Percentiles rank a stretch among this genome's conserved stretches.
These are phyloP conservation scores for Claviceps quebecensis DNA, from an alignment of 2,329 filamentous ascomycete genomes.

Conservation along the genomic window DNA sequence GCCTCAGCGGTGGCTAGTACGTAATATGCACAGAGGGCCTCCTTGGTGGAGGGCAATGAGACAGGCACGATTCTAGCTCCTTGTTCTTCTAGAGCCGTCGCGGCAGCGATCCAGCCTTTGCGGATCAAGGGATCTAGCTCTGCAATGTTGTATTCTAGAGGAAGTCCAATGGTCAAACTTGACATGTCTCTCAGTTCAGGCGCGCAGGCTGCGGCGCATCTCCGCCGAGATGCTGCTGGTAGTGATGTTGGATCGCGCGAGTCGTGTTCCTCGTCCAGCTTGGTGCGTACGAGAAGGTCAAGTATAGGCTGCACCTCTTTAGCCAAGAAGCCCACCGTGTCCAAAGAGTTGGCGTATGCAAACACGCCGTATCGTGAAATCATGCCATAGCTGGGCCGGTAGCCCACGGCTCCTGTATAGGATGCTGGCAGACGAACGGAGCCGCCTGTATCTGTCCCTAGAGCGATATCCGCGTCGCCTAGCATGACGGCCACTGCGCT, in stretches of 20 bases:
- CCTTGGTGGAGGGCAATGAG: conserved; percentile 68
- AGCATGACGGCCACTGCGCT: conserved; percentile 73
- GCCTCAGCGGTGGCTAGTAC: conserved; percentile 90
- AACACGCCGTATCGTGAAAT: conserved; percentile 77
- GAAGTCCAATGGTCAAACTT: conserved; percentile 39
- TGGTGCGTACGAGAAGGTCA: conserved; percentile 35
- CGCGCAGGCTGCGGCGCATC: conserved; percentile 23
- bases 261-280: conserved; percentile 44
- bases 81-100: conserved; percentile 43
- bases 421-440: conserved; percentile 78
- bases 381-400: conserved; percentile 85
- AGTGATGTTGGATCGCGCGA: conserved; percentile 62
- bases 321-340: conserved; percentile 72
- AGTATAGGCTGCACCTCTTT: conserved; percentile 36
- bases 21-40: conserved; percentile 87
- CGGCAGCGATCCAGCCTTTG: conserved; percentile 50
- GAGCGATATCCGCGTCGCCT: conserved; percentile 43
- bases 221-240: conserved; percentile 35
- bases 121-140: conserved; percentile 62
- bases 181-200: conserved; percentile 14
- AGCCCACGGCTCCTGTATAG: conserved; percentile 70
- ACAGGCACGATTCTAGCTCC: conserved; percentile 64
- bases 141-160: conserved; percentile 72
- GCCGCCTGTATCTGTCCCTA: conserved; percentile 90
- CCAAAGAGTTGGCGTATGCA: conserved; percentile 82